A percentile compares a stretch with the other conserved stretches of the same genome.
These are phyloP conservation scores for Bryoglossum gracile DNA, from an alignment of 495 filamentous ascomycete species.

Conservation along the genomic window DNA sequence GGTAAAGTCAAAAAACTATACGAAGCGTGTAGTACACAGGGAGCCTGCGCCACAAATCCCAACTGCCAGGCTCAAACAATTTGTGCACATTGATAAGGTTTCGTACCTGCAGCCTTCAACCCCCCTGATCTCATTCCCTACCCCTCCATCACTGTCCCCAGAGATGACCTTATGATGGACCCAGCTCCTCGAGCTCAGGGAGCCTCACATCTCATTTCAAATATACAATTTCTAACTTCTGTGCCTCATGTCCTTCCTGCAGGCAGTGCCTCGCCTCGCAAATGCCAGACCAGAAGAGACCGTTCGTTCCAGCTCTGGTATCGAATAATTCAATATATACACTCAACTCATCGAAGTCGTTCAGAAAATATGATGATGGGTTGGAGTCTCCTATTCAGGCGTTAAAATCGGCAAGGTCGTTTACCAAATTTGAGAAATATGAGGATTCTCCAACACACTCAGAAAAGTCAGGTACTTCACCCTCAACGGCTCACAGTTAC, in stretches of 20 bases:
- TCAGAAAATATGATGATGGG: not conserved
- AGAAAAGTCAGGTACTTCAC: not conserved
- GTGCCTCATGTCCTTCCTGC: not conserved
- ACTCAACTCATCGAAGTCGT: not conserved
- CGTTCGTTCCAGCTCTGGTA: too few relatives aligned
- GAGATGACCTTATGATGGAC: not conserved
- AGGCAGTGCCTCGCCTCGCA: too few relatives aligned
- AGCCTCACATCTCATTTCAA: not conserved
- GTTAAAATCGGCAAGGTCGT: not conserved
- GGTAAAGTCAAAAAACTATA: not conserved
- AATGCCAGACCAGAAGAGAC: too few relatives aligned
- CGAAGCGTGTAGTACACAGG: not conserved
- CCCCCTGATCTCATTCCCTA: not conserved
- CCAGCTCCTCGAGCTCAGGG: not conserved
- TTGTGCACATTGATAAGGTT: slow-evolving; percentile 6
- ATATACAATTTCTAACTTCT: not conserved
- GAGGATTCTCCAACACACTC: not conserved
- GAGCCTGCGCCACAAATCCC: slow-evolving; percentile 2
- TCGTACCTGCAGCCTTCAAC: too few relatives aligned
- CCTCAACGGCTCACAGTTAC: slow-evolving; percentile 6
- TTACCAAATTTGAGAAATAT: not conserved
- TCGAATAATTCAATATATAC: too few relatives aligned
- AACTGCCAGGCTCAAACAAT: slow-evolving; percentile 1
- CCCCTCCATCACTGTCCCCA: not conserved
- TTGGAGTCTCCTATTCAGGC: not conserved